Base-by-base conservation (phyloP, 805 yeast species). In the Monosporozyma siamensis region DNA sequence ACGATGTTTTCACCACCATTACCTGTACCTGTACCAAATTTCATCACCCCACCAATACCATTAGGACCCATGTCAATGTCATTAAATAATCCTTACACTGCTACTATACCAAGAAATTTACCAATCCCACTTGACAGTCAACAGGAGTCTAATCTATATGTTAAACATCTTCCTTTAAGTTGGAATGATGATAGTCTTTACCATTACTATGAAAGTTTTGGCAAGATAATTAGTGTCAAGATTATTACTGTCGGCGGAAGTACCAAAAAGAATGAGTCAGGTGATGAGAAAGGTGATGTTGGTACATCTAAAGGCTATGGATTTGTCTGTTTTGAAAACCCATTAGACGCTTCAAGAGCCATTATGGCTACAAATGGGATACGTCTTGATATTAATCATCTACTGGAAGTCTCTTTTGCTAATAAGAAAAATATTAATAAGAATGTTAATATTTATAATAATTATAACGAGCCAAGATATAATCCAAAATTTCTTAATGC, bases 141-240 rank as follows among this genome's bases (percentile, higher is more conserved):
- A 49, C 87, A 80, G 56, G 87, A 81, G 51, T 77, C 87, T 4
- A 84, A 84, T 59, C 67, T 84, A 36, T 84, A 83, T 55, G 78
- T 84, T 27, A 81, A 78, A 46, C 77, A 78, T 54, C 61, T 84
- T 31, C 81, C 84, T 5, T 49, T 68, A 10, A 48, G 66, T 4
- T 74, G 80, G 57, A 68, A 65, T 40, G 87, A 83, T 57, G 66
- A 71, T 17, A 78, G 74, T 48, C 61, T 78, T 25, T 44, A 52
- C 22, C 56, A 61, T 3, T 61, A 70, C 43, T 78, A 76, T 53
- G 51, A 57, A 17, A 50, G 53, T 40, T 77, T 61, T 56, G 83
- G 84, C 11, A 65, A 61, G 22, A 72, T 78, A 27, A 67, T 73
- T 7, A 72, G 78, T 44, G 74, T 78, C 26, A 75, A 74, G 49